phyloP scores from a whole-genome alignment of 805 yeast genomes.

The Pichia californica region DNA sequence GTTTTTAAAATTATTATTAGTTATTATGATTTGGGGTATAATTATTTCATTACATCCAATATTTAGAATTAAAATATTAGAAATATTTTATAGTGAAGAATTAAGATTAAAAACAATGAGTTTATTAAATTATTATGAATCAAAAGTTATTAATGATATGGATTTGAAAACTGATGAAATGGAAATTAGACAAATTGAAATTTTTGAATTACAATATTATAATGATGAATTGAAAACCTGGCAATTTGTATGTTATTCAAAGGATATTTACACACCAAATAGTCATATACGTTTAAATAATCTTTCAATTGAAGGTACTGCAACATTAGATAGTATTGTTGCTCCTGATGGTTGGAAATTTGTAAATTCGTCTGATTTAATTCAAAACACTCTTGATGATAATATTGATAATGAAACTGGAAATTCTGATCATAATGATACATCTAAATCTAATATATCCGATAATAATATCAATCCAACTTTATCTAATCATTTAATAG shows the following conservation, averaged over 20 bases:
- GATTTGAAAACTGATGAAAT: slow-evolving; percentile 30
- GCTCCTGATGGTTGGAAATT: slow-evolving; percentile 62
- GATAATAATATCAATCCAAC: too few relatives aligned
- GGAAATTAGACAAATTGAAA: slow-evolving; percentile 45
- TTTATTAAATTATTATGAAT: slow-evolving; percentile 44
- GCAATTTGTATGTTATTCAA: slow-evolving; percentile 55
- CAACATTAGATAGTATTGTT: slow-evolving; percentile 33
- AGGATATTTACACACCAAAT: slow-evolving; percentile 47
- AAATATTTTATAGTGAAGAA: slow-evolving; percentile 53
- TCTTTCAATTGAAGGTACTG: slow-evolving; percentile 24
- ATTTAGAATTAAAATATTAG: slow-evolving; percentile 40
- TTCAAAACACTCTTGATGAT: background rate
- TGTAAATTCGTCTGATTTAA: slow-evolving; percentile 7
- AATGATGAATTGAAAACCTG: slow-evolving; percentile 47
- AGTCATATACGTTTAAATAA: slow-evolving; percentile 32
- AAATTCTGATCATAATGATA: background rate
- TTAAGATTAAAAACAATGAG: slow-evolving; percentile 48
- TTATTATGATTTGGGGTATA: slow-evolving; percentile 45
- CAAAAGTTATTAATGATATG: slow-evolving; percentile 33
- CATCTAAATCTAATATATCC: too few relatives aligned
- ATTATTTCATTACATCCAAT: slow-evolving; percentile 46
- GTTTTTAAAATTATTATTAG: slow-evolving; percentile 26
- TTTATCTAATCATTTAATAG: too few relatives aligned
- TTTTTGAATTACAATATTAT: slow-evolving; percentile 60
- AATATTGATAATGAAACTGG: too few relatives aligned